Evolutionary conservation across 495 filamentous ascomycete species (phyloP), one percentile per base, ranked within the genome.

Genomic region (Ascodesmis nigricans): DNA sequence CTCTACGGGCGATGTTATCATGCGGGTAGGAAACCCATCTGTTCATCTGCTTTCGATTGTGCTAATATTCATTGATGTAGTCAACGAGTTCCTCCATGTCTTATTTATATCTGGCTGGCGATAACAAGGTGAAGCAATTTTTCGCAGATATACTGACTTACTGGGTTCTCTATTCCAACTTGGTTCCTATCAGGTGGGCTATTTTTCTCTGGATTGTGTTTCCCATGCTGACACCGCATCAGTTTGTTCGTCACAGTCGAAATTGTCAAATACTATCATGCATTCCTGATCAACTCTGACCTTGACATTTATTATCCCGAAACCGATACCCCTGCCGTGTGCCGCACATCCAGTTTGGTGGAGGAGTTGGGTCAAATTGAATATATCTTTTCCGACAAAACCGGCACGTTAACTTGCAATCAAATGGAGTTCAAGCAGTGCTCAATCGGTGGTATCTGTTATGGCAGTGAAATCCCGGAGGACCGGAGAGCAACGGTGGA

Each of bases 321-420:
- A 47, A 92, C 73, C 3, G 84, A 99, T 50, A 95, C 87, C 0
- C 81, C 90, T 13, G 82, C 87, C 0, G 84, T 82, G 38, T 99
- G 90, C 56, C 69, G 90, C 23, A 99, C 90, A 1, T 92, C 82
- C 0, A 91, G 80, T 45, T 62, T 99, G 44, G 90, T 99, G 6
- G 90, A 99, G 57, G 90, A 99, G 53, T 58, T 99, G 17, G 90
- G 90, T 29, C 91, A 95, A 63, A 87, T 99, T 38, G 87, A 93
- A 47, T 99, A 87, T 49, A 84, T 95, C 33, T 99, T 99, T 55
- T 92, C 82, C 2, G 90, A 99, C 57, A 97, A 99, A 61, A 99
- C 90, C 4, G 90, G 90, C 21, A 99, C 90, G n/a, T 58, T 99
- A 46, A 99, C 90, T 17, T 91, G 83, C 58, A 99, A 99, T 54